Percentiles rank a stretch among this genome's conserved stretches.
These are phyloP conservation scores for Telopea speciosissima DNA, from an alignment of 177 flowering plant species.

Conservation along the genomic window DNA sequence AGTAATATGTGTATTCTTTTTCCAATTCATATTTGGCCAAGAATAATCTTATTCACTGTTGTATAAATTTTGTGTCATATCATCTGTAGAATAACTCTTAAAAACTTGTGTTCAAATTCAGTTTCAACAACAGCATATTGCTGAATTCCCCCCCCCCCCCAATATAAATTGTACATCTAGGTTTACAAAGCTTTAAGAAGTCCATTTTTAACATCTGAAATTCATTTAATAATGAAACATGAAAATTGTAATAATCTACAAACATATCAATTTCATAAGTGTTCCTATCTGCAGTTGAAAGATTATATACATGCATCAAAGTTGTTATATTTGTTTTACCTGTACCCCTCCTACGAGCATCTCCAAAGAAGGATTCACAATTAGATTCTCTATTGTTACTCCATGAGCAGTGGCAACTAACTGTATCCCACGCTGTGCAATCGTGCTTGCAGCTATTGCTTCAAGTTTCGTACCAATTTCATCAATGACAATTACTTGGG, in stretches of 20 bases:
- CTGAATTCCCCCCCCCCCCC: not conserved
- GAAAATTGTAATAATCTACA: not conserved
- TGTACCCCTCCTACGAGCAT: slow-evolving; percentile 95
- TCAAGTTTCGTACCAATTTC: slow-evolving; percentile 97
- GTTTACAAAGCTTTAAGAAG: not conserved
- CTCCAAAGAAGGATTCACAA: slow-evolving; percentile 83
- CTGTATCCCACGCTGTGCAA: slow-evolving; percentile 96
- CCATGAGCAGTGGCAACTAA: slow-evolving; percentile 99
- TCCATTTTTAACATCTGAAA: not conserved
- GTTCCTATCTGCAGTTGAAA: not conserved
- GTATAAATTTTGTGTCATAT: not conserved
- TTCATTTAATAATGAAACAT: too few relatives aligned
- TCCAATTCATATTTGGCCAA: too few relatives aligned
- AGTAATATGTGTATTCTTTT: too few relatives aligned
- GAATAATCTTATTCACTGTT: too few relatives aligned
- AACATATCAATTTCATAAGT: not conserved
- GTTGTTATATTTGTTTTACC: slow-evolving; percentile 27
- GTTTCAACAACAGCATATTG: not conserved
- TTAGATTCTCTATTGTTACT: slow-evolving; percentile 80
- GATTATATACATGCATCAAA: not conserved
- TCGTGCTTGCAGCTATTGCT: slow-evolving; percentile 96
- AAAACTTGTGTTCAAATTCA: not conserved
- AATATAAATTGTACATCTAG: not conserved
- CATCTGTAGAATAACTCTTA: not conserved
- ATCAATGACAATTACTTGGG: slow-evolving; percentile 95